Percentiles rank a stretch among this genome's conserved stretches.
Evolutionary conservation across 345 rosid genomes (phyloP).

Genomic region (Dovyalis caffra): DNA sequence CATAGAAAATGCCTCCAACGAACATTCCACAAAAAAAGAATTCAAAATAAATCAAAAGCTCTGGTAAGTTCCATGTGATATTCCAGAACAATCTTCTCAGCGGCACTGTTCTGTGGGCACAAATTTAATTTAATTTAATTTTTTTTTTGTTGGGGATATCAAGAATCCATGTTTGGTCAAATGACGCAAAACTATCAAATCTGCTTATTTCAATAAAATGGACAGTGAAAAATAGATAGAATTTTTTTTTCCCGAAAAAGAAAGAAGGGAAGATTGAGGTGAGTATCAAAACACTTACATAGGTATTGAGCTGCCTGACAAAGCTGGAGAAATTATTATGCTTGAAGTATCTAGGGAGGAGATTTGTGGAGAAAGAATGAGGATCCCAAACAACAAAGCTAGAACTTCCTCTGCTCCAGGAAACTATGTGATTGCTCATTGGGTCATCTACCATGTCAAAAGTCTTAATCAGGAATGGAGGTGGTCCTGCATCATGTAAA

Average conservation of each 20-base stretch:
- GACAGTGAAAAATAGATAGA: not conserved
- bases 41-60: not conserved
- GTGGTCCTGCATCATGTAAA: conserved; percentile 51
- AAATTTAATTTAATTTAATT: not conserved
- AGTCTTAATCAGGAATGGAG: conserved; percentile 34
- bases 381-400: conserved; percentile 38
- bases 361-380: conserved; percentile 20
- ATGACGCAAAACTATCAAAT: not conserved
- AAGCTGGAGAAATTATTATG: conserved; percentile 37
- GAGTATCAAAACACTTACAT: conserved; percentile 17
- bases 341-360: conserved; percentile 31
- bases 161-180: not conserved
- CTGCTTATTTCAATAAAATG: not conserved
- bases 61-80: not conserved
- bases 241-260: not conserved
- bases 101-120: not conserved
- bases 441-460: conserved; percentile 35
- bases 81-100: conserved; percentile 5
- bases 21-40: not conserved
- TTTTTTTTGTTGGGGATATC: not conserved
- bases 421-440: conserved; percentile 19
- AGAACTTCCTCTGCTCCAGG: conserved; percentile 27
- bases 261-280: not conserved
- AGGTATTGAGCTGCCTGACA: conserved; percentile 38
- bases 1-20: not conserved